A percentile compares a stretch with the other conserved stretches of the same genome.
Conservation (phyloP, 768 basidiomycete species). For the Chalciporus chontae region DNA sequence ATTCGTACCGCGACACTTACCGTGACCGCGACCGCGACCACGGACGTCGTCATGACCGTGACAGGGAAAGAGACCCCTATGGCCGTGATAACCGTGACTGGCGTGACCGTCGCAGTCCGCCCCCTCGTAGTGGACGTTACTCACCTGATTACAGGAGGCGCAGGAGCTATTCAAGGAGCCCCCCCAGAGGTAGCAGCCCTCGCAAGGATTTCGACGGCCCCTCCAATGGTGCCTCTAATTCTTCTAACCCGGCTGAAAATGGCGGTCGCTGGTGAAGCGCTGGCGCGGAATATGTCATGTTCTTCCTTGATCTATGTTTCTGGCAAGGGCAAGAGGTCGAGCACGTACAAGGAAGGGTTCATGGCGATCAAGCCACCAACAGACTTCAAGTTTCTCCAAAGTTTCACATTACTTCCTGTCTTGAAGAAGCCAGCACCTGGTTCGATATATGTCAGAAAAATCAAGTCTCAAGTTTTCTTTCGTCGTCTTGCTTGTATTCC, state of each 20-base stretch:
- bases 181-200: slow-evolving; percentile 68
- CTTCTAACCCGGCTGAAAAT: slow-evolving; percentile 38
- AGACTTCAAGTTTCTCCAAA: slow-evolving; percentile 47
- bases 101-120: slow-evolving; percentile 77
- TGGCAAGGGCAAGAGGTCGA: slow-evolving; percentile 42
- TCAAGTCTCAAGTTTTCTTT: slow-evolving; percentile 68
- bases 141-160: slow-evolving; percentile 77
- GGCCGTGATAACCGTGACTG: slow-evolving; percentile 72
- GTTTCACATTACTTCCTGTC: slow-evolving; percentile 47
- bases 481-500: slow-evolving; percentile 47
- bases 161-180: slow-evolving; percentile 76
- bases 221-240: slow-evolving; percentile 34
- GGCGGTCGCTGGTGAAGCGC: slow-evolving; percentile 60
- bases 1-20: slow-evolving; percentile 38
- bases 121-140: slow-evolving; percentile 63
- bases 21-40: slow-evolving; percentile 49
- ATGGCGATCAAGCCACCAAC: slow-evolving; percentile 36
- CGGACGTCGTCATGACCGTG: slow-evolving; percentile 37
- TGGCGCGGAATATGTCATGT: slow-evolving; percentile 21
- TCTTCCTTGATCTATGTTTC: slow-evolving; percentile 26
- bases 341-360: slow-evolving; percentile 41
- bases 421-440: slow-evolving; percentile 44
- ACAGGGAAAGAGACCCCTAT: slow-evolving; percentile 58
- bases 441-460: slow-evolving; percentile 56
- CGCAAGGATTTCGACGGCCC: slow-evolving; percentile 47